These are phyloP conservation scores for Tetracladium setigerum DNA, from an alignment of 495 filamentous ascomycete genomes.

Conservation along the genomic window DNA sequence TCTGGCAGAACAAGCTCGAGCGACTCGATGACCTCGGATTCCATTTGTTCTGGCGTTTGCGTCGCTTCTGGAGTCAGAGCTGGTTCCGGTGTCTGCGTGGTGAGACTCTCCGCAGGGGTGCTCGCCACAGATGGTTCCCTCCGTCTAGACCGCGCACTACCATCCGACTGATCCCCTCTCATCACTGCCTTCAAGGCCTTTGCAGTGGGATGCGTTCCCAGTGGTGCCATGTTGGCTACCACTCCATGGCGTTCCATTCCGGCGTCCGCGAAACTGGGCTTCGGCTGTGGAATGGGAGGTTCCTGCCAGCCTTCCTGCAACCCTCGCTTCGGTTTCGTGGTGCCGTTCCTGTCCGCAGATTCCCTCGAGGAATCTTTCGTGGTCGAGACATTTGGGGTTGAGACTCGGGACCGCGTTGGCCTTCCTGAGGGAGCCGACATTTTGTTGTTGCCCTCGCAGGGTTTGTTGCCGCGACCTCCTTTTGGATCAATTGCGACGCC, in stretches of 20 bases:
- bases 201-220: slow-evolving; percentile 53
- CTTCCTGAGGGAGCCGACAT: slow-evolving; percentile 2
- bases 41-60: no score
- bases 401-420: slow-evolving; percentile 19
- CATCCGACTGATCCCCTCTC: slow-evolving; percentile 2
- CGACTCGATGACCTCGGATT: no score
- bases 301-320: slow-evolving; percentile 58
- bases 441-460: slow-evolving; percentile 7
- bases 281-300: slow-evolving; percentile 54
- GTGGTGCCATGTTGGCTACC: slow-evolving; percentile 60
- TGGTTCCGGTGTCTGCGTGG: slow-evolving; percentile 15
- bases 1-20: neutral
- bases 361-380: slow-evolving; percentile 1
- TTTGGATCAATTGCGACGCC: slow-evolving; percentile 12
- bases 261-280: slow-evolving; percentile 62
- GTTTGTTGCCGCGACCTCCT: neutral
- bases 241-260: slow-evolving; percentile 55
- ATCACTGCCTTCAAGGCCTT: slow-evolving; percentile 15
- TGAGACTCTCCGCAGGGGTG: slow-evolving; percentile 9
- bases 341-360: slow-evolving; percentile 15
- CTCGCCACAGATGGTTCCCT: slow-evolving; percentile 7
- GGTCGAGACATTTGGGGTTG: slow-evolving; percentile 41
- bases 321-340: slow-evolving; percentile 26
- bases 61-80: no score
- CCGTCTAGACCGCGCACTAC: neutral